phyloP scores from a whole-genome alignment of 371 early-diverging fungal species.

The Dichotomocladium elegans region DNA sequence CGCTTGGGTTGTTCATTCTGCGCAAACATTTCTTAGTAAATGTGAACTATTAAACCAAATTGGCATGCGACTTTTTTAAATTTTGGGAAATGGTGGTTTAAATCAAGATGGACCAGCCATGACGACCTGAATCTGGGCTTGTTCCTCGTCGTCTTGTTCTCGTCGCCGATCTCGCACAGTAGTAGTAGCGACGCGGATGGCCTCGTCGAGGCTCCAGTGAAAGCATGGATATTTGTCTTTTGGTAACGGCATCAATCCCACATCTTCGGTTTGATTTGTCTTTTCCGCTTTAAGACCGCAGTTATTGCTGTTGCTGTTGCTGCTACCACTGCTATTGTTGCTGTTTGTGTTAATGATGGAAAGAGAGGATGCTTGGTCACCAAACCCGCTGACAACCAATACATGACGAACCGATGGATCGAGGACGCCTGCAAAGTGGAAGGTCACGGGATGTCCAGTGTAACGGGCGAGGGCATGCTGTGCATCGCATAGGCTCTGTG shows the following conservation, averaged over 20 bases:
- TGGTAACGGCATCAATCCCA: constrained; percentile 26
- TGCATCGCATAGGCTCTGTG: constrained; percentile 57
- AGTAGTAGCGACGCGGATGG: constrained; percentile 30
- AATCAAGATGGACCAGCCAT: not conserved
- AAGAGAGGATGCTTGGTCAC: constrained; percentile 16
- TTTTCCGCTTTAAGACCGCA: too few relatives aligned
- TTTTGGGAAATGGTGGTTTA: too few relatives aligned
- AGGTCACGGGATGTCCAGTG: constrained; percentile 48
- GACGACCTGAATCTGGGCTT: not conserved
- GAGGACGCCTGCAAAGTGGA: constrained; percentile 50
- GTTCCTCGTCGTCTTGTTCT: not conserved
- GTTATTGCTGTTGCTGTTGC: not conserved
- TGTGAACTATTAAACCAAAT: too few relatives aligned
- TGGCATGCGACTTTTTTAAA: too few relatives aligned
- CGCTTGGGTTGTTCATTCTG: too few relatives aligned
- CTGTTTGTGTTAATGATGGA: not conserved
- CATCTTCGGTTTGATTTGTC: constrained; percentile 10
- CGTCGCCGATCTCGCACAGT: constrained; percentile 1
- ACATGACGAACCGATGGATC: constrained; percentile 31
- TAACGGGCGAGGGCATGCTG: constrained; percentile 47
- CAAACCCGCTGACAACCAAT: constrained; percentile 41
- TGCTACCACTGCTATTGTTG: not conserved
- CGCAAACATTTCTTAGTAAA: too few relatives aligned
- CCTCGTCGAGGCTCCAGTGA: constrained; percentile 48
- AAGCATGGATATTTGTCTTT: constrained; percentile 46